These are phyloP conservation scores for Cystofilobasidium macerans DNA, from an alignment of 768 basidiomycete species.

Conservation along the genomic window DNA sequence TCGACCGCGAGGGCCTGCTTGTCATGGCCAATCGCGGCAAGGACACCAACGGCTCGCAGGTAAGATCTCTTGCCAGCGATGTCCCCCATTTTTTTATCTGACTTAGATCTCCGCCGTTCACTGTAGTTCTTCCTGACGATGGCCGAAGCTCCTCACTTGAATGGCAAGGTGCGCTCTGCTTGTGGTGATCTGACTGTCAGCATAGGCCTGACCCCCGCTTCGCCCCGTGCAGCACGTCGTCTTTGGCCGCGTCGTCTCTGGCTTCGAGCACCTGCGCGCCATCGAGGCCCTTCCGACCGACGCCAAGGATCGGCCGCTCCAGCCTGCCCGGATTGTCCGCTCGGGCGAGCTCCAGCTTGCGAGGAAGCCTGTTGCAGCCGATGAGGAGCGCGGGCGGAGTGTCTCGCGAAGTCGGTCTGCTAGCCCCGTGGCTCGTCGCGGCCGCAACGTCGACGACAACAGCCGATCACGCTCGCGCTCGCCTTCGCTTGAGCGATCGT, in stretches of 20 bases:
- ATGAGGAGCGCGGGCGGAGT: background rate
- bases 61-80: too few relatives aligned
- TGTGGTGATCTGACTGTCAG: background rate
- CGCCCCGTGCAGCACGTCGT: slow-evolving; percentile 17
- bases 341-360: slow-evolving; percentile 73
- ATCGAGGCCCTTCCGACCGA: slow-evolving; percentile 59
- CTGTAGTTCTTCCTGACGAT: slow-evolving; percentile 42
- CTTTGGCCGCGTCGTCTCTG: slow-evolving; percentile 28
- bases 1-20: slow-evolving; percentile 41
- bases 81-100: too few relatives aligned
- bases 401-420: background rate
- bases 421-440: background rate
- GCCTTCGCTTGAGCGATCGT: background rate
- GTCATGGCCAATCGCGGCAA: slow-evolving; percentile 75
- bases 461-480: background rate
- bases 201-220: background rate
- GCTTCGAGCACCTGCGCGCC: slow-evolving; percentile 45
- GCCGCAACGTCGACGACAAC: background rate
- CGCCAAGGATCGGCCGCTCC: slow-evolving; percentile 59
- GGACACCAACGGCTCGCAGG: slow-evolving; percentile 76
- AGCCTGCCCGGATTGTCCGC: slow-evolving; percentile 57
- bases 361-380: slow-evolving; percentile 39
- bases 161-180: slow-evolving; percentile 19
- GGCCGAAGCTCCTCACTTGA: slow-evolving; percentile 18
- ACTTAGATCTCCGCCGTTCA: too few relatives aligned